A percentile compares a stretch with the other conserved stretches of the same genome.
These are phyloP conservation scores for Ilyonectria mors-panacis DNA, from an alignment of 2,329 filamentous ascomycete genomes.

Conservation along the genomic window DNA sequence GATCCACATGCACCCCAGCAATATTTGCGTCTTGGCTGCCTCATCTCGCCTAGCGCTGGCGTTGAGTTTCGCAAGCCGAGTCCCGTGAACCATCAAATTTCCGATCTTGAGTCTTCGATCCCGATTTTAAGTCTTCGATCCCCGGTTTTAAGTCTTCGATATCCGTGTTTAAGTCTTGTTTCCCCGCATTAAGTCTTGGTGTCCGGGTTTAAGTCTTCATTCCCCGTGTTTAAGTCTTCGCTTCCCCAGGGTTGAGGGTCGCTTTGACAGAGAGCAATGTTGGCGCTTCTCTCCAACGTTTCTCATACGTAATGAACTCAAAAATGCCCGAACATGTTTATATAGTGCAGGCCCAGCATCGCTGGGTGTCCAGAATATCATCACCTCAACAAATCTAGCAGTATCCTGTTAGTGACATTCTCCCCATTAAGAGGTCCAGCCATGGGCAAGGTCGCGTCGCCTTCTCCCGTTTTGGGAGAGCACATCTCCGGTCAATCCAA, in stretches of 20 bases:
- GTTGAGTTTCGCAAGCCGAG: background rate
- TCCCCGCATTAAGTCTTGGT: background rate
- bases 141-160: constrained; percentile 9
- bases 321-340: background rate
- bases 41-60: constrained; percentile 13
- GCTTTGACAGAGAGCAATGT: background rate
- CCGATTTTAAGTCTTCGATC: constrained; percentile 6
- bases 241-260: background rate
- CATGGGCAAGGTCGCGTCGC: constrained; percentile 60
- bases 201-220: constrained; percentile 5
- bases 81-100: background rate
- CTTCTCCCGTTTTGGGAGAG: constrained; percentile 30
- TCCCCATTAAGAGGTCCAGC: constrained; percentile 39
- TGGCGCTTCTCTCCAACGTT: background rate
- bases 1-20: background rate
- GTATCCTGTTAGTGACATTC: background rate
- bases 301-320: background rate
- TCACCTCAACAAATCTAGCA: background rate
- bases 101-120: constrained; percentile 5
- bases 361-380: background rate
- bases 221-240: constrained; percentile 16
- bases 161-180: background rate
- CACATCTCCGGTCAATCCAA: constrained; percentile 52
- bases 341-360: background rate
- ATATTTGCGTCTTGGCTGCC: constrained; percentile 7